Base-by-base conservation (phyloP, 1,284 basidiomycete species). In the Tilletia indica region DNA sequence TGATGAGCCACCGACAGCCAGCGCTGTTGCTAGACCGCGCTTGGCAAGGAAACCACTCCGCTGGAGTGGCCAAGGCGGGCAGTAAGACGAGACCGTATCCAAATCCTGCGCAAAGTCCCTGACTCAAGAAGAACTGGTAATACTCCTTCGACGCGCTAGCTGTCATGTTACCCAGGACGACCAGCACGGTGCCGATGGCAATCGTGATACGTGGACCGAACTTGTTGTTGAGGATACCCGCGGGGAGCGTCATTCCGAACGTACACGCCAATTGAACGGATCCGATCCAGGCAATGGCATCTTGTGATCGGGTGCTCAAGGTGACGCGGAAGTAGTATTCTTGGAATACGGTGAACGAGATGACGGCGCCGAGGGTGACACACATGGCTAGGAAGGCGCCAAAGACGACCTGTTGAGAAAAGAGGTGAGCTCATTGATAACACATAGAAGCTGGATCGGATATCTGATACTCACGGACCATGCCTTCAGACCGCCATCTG, bases 11-110 rank as follows among this genome's bases (percentile, higher is more conserved):
- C 64, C 63, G 54, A 72, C 51, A 31, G 58, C 68, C 39, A 72
- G 68, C 38, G 45, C 71, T n/a, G 45, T 72, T n/a, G 69, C 71
- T n/a, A 72, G 71, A 34, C 47, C 63, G 45, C 69, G 69, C 42
- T 48, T 38, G n/a, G 42, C n/a, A 21, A 67, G 66, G 68, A 68
- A 68, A 68, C 68, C 68, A 68, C 25, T 68, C 39, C 11, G 48
- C 3, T 11, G 68, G 68, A 14, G 68, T 48, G 39, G 68, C 34
- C 25, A 68, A 31, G 14, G 68, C 68, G 16, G 68, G 68, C 12
- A 42, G 39, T 31, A 68, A 19, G 34, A 48, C 21, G 2, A 68
- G 36, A 25, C 68, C 68, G 25, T 47, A 56, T n/a, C 68, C 68
- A 39, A 68, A 39, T 12, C 39, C 68, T 16, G 49, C 47, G 36